Evolutionary conservation across 805 yeast genomes (phyloP), one percentile per base, ranked within the genome.

Genomic region (Candida verbasci): DNA sequence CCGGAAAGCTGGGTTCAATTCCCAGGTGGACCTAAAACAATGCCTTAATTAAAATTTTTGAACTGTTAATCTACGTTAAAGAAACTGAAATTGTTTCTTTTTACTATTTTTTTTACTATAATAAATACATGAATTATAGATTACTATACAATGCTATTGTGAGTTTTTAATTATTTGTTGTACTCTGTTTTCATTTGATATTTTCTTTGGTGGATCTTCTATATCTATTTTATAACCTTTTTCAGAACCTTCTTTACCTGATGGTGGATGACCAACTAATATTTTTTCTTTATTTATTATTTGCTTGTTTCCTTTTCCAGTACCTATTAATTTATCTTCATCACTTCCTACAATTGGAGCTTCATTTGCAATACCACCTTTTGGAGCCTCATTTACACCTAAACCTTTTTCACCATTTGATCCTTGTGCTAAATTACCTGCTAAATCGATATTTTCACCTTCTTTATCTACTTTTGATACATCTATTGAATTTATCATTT

Each of bases 351-450:
- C 73, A 1, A 65, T 39, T 14, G 65, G 64, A 1, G 63, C 72
- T 45, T 67, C 73, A 47, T 67, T 67, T 26, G 71, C 73, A 39
- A 65, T 53, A 2, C 73, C 73, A 10, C 73, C 73, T 46, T 62
- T 65, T 9, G 73, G 73, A 3, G 73, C 73, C 37, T 67, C 71
- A 12, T 48, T 49, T 3, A 67, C 61, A 2, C 69, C 72, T 24
- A 50, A 38, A 4, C 70, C 70, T 29, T 54, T 55, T 30, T 64
- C 63, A 4, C 69, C 72, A 39, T 62, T 58, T 6, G 66, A 55
- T 28, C 61, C 64, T 30, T 55, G 52, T 6, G 65, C 70, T 47
- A 59, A 45, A 45, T 65, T 65, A 17, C 49, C 57, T 2, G 70
- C 70, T 49, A 67, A 60, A 17, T 53, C 68, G 11, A 46, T 40